These are phyloP conservation scores for Choricystis sp. DNA, from an alignment of 139 green algal genomes.

Conservation along the genomic window DNA sequence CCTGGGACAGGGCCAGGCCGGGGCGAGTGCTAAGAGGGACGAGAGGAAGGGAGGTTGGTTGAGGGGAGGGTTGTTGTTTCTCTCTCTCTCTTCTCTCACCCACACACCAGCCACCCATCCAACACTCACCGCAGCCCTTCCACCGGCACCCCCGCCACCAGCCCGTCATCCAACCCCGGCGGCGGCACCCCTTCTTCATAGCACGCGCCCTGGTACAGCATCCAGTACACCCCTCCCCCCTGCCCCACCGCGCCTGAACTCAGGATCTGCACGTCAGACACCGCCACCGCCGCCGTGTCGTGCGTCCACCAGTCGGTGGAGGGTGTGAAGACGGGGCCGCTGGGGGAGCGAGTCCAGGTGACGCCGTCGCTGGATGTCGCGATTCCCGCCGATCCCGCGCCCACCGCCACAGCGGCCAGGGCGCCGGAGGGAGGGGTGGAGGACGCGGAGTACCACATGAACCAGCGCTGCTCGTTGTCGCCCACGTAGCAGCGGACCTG, in stretches of 20 bases:
- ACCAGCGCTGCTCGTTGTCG: slow-evolving; percentile 67
- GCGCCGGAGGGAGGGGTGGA: background rate
- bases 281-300: slow-evolving; percentile 65
- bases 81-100: too few species aligned
- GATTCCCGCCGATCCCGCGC: slow-evolving; percentile 26
- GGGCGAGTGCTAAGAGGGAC: slow-evolving; percentile 55
- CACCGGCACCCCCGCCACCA: background rate
- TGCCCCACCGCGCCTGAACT: slow-evolving; percentile 32
- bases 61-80: too few species aligned
- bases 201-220: slow-evolving; percentile 78
- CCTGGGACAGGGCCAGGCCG: slow-evolving; percentile 77
- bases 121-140: slow-evolving; percentile 2
- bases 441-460: slow-evolving; percentile 75
- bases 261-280: slow-evolving; percentile 75
- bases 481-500: slow-evolving; percentile 56
- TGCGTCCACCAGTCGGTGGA: slow-evolving; percentile 77
- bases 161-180: slow-evolving; percentile 13
- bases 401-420: slow-evolving; percentile 32
- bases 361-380: slow-evolving; percentile 53
- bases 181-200: slow-evolving; percentile 37
- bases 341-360: slow-evolving; percentile 35
- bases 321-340: background rate
- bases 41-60: slow-evolving; percentile 3
- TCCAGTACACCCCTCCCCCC: slow-evolving; percentile 81
- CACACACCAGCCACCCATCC: background rate